These are phyloP conservation scores for Venturiaceae sp. DNA, from an alignment of 2,329 filamentous ascomycete species.

Conservation along the genomic window DNA sequence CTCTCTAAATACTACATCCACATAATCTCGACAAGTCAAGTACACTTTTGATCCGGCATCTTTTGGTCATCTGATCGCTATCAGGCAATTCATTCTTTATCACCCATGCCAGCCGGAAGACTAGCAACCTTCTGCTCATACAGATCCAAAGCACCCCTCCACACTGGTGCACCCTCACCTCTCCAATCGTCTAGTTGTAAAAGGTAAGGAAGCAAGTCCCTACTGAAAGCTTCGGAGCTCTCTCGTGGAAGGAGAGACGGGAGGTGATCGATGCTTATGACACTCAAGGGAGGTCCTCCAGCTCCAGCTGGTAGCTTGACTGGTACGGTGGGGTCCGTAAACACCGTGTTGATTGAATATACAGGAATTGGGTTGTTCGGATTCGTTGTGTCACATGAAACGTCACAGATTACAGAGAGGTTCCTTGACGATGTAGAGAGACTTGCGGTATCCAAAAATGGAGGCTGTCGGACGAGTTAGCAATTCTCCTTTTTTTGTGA, in stretches of 20 bases:
- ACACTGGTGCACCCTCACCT: slow-evolving; percentile 57
- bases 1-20: no score
- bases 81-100: background rate
- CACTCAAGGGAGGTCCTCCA: slow-evolving; percentile 52
- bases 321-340: slow-evolving; percentile 75
- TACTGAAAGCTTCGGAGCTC: slow-evolving; percentile 75
- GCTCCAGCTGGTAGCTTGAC: slow-evolving; percentile 49
- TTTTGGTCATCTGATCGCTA: no score
- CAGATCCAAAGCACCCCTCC: slow-evolving; percentile 73
- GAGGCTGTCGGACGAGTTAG: no score
- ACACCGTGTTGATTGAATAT: slow-evolving; percentile 71
- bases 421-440: slow-evolving; percentile 60
- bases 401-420: slow-evolving; percentile 53
- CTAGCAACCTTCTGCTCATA: slow-evolving; percentile 73
- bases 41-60: no score
- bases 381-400: slow-evolving; percentile 60
- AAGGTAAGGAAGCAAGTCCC: slow-evolving; percentile 67
- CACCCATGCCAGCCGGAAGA: slow-evolving; percentile 40
- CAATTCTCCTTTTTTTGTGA: no score
- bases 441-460: slow-evolving; percentile 62
- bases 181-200: slow-evolving; percentile 64
- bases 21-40: no score
- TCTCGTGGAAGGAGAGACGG: slow-evolving; percentile 68
- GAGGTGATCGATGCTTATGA: slow-evolving; percentile 65
- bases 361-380: slow-evolving; percentile 68